Evolutionary conservation across 805 yeast genomes (phyloP).

Genomic region (Suhomyces emberorum): DNA sequence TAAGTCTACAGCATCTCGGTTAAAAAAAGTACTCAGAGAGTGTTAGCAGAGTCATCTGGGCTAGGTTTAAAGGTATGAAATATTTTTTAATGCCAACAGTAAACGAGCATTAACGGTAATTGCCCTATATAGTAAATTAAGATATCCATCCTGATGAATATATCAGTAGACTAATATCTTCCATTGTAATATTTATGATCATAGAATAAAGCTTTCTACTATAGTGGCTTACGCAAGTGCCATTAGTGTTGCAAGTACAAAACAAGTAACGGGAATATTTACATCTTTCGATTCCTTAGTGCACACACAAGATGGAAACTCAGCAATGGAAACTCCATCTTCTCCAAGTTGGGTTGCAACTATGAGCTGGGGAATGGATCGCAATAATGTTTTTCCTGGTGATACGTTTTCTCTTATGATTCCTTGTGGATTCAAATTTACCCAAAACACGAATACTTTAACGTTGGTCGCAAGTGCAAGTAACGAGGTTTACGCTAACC

Average conservation of each 20-base stretch:
- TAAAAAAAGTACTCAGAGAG: too few species aligned
- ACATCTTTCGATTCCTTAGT: slow-evolving; percentile 10
- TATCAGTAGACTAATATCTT: too few species aligned
- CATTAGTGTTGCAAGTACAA: neutral
- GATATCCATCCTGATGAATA: too few species aligned
- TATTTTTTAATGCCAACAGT: too few species aligned
- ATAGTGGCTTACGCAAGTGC: neutral
- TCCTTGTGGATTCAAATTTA: slow-evolving; percentile 16
- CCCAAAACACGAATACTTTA: slow-evolving; percentile 6
- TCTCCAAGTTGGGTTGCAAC: slow-evolving; percentile 13
- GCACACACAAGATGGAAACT: neutral
- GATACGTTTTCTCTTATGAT: slow-evolving; percentile 16
- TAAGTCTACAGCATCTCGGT: too few species aligned
- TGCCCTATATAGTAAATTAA: too few species aligned
- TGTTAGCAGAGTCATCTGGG: too few species aligned
- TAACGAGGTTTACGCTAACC: slow-evolving; percentile 18
- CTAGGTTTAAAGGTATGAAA: too few species aligned
- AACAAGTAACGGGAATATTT: slow-evolving; percentile 12
- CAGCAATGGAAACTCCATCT: slow-evolving; percentile 2
- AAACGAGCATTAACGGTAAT: too few species aligned
- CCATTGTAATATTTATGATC: too few species aligned
- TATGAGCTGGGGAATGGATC: slow-evolving; percentile 10
- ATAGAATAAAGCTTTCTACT: neutral
- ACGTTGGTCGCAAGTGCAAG: slow-evolving; percentile 7
- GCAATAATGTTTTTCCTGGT: slow-evolving; percentile 9